Base-by-base conservation (phyloP, 2,329 filamentous ascomycete species). In the Diaporthe caulivora region DNA sequence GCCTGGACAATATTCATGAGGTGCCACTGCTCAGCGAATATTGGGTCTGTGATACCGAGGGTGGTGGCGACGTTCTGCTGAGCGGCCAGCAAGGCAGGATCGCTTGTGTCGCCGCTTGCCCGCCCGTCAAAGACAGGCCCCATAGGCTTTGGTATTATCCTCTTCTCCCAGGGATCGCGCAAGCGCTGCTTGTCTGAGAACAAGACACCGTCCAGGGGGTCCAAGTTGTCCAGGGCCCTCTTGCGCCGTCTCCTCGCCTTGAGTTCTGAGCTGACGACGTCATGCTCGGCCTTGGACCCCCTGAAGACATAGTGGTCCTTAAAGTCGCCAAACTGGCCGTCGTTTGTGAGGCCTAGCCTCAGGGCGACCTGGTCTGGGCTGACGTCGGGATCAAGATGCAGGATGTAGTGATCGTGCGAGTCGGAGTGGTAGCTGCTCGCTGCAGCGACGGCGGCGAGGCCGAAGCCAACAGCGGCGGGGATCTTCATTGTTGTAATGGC, bases 1-100 rank as follows among this genome's bases (percentile, higher is more conserved):
- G 91, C 81, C 78, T 97, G 91, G 8, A 93, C 81, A 0, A 93
- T 87, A 81, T 99, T 99, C 85, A 93, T 92, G 60, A 99, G 86
- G 87, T 99, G 97, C 97, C 97, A 99, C 83, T 99, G 97, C 72
- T 97, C 93, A 54, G 89, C 87, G 83, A 98, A 99, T 69, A 97
- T 97, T 24, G 97, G 97, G 79, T 99, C 97, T 42, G 86, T 83
- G 76, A 99, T 98, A 18, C 87, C 86, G n/a, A 99, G 87, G 2
- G 87, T 85, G 67, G 87, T 83, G 77, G 92, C 92, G 60, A 97
- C 85, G 7, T 88, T 83, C 64, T 88, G 82, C 77, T 93, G 92
- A 75, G 87, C 85, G 4, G 90, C 90, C 62, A 84, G 80, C 15
- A 80, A 77, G 73, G 83, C 80, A 11, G 81, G 75, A 11, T 74